Base-by-base conservation (phyloP, 306 rosid genomes). In the Potentilla sterilis region DNA sequence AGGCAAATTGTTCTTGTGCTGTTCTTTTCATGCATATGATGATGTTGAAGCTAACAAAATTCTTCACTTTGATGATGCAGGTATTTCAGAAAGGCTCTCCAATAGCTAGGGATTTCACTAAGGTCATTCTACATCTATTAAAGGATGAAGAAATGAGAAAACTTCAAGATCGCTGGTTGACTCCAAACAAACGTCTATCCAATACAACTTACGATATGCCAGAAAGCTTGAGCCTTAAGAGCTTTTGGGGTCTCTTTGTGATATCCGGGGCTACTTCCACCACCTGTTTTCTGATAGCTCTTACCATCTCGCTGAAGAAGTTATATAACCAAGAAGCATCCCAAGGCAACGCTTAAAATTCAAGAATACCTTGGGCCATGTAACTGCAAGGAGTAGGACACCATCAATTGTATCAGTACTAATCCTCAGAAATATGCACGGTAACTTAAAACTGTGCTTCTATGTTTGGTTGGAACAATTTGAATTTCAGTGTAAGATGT, bases 41-140 rank as follows among this genome's bases (percentile, higher is more conserved):
- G 8, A 58, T 5, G 7, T 14, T n/a, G 32, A 2, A 54, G 14
- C n/a, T 32, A 72, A 40, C 12, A 21, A 41, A 22, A 7, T 41
- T 38, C 9, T 13, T 72, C 76, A 4, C 32, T 6, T 40, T 55
- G 7, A 57, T 11, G 19, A 57, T 78, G 82, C 89, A 90, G 97
- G 79, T 79, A 65, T 88, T 92, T 81, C 88, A 80, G 72, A 88
- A 84, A 79, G 97, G 96, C 64, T 90, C 97, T 4, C 96, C 96
- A 21, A 14, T 92, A 55, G 80, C 78, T 12, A 88, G 32, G 83
- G 96, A 92, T 72, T 52, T 90, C 65, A 87, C 96, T 5, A 68
- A 55, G 75, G 89, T 88, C 18, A 87, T 92, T 69, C 74, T 90
- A 59, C 32, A 68, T 37, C 86, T 90, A 34, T 64, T 76, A 44